Conservation (phyloP, 257 asterid genomes). For the Eucommia ulmoides region DNA sequence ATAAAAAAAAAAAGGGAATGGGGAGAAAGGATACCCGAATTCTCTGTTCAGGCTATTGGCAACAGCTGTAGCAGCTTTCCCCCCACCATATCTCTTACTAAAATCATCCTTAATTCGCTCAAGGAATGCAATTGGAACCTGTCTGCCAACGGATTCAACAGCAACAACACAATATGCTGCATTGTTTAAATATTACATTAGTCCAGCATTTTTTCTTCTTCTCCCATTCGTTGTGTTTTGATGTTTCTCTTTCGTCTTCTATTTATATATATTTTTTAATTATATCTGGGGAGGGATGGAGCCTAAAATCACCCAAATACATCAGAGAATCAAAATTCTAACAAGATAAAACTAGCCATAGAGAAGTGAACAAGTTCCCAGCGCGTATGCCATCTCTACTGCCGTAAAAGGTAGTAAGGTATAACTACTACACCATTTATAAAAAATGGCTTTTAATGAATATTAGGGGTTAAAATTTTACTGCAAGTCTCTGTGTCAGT, state of each 20-base stretch:
- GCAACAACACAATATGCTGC: conserved; percentile 93
- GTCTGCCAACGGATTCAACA: conserved; percentile 84
- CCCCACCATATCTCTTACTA: conserved; percentile 81
- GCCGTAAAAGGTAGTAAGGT: no score
- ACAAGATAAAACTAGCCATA: background rate
- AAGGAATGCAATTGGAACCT: conserved; percentile 75
- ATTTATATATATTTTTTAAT: background rate
- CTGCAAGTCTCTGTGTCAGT: no score
- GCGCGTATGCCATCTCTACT: no score
- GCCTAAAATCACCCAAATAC: background rate
- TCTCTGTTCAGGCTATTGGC: conserved; percentile 75
- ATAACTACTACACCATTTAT: no score
- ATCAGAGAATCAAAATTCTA: background rate
- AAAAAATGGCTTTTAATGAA: no score
- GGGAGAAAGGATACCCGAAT: conserved; percentile 43
- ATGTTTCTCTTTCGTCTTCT: no score
- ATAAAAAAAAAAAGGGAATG: background rate
- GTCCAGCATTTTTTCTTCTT: no score
- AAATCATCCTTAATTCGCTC: conserved; percentile 85
- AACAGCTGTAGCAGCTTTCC: conserved; percentile 92
- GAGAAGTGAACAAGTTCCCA: background rate
- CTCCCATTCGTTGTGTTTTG: no score
- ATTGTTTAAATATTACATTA: conserved; percentile 12
- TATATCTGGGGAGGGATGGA: background rate
- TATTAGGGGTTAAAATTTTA: no score